Evolutionary conservation across 2,329 filamentous ascomycete genomes (phyloP), one percentile per base, ranked within the genome.

Genomic region (Beauveria varroae): DNA sequence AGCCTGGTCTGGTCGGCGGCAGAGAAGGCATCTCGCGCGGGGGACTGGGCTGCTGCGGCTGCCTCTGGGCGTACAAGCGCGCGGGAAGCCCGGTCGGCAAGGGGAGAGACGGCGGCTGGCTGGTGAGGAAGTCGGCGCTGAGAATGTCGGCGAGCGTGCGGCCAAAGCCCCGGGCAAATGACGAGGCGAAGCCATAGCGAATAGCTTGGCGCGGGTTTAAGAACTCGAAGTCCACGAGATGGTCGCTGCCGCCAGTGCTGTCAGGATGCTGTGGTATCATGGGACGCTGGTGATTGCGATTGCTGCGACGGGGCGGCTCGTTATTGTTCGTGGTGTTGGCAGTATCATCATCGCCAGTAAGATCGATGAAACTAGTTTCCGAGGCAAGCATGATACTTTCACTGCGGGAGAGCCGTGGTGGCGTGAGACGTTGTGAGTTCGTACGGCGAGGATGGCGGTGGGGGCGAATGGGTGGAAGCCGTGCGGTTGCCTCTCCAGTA

Each of bases 1-100:
- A 98, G 0, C 93, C 93, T n/a, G 47, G n/a, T 6, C 82, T 81
- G 0, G 90, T 79, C 0, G 86, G 76, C n/a, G 81, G 78, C 0
- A 89, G 87, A 0, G 87, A 79, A 49, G 87, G 82, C 71, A 93
- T 67, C 16, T 72, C 66, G n/a, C 78, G 79, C 67, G 79, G 81
- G 22, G 74, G 73, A 3, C 70, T 73, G 5, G 70, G 68, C 22
- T 69, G 69, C 16, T 70, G 65, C 4, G 69, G 66, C 22, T 71
- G 67, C 53, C 30, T 64, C 46, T 47, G 5, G 66, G 65, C 10
- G 57, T 58, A 34, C 55, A 62, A 57, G 68, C 41, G 49, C 18
- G 30, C 34, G 16, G 43, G 44, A 3, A 51, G 37, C 8, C 40
- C 53, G 9, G 34, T 9, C 6, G 51, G 12, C 2, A 54, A 34